These are phyloP conservation scores for Trichoderma koningii DNA, from an alignment of 2,329 filamentous ascomycete genomes.

Conservation along the genomic window DNA sequence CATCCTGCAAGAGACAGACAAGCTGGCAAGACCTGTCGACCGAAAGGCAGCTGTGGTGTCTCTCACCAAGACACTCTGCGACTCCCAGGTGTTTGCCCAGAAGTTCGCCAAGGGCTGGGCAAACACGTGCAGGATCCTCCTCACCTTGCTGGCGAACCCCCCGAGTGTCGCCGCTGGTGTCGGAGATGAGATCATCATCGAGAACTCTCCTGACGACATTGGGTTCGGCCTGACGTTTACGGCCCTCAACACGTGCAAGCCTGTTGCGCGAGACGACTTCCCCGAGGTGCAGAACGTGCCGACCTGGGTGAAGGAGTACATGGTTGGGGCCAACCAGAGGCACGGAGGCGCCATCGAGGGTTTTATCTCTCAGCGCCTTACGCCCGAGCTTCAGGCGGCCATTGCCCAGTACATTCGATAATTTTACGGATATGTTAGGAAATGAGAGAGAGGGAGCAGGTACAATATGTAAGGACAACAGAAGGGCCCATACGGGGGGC, in stretches of 20 bases:
- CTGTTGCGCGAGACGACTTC: conserved; percentile 74
- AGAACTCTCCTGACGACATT: conserved; percentile 92
- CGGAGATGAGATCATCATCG: conserved; percentile 75
- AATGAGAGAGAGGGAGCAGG: too few species aligned
- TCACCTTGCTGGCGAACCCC: conserved; percentile 87
- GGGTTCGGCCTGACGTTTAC: conserved; percentile 95
- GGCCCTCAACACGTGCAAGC: conserved; percentile 85
- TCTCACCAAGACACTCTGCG: conserved; percentile 86
- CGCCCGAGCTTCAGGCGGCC: conserved; percentile 58
- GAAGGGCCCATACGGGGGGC: not conserved
- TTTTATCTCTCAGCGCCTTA: conserved; percentile 72
- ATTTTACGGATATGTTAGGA: not conserved
- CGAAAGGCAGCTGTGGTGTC: conserved; percentile 93
- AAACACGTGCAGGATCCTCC: conserved; percentile 83
- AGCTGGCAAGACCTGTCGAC: conserved; percentile 82
- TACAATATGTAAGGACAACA: not conserved
- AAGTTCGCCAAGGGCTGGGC: conserved; percentile 88
- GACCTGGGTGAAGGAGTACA: conserved; percentile 79
- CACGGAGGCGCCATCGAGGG: conserved; percentile 69
- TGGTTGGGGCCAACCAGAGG: conserved; percentile 75
- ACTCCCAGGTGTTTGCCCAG: conserved; percentile 79
- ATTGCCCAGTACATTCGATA: conserved; percentile 55
- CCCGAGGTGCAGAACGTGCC: conserved; percentile 79
- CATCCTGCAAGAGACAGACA: conserved; percentile 85
- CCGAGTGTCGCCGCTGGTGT: conserved; percentile 65